A percentile compares a stretch with the other conserved stretches of the same genome.
Conservation (phyloP, 768 basidiomycete species). For the Gloeopeniophorella convolvens region DNA sequence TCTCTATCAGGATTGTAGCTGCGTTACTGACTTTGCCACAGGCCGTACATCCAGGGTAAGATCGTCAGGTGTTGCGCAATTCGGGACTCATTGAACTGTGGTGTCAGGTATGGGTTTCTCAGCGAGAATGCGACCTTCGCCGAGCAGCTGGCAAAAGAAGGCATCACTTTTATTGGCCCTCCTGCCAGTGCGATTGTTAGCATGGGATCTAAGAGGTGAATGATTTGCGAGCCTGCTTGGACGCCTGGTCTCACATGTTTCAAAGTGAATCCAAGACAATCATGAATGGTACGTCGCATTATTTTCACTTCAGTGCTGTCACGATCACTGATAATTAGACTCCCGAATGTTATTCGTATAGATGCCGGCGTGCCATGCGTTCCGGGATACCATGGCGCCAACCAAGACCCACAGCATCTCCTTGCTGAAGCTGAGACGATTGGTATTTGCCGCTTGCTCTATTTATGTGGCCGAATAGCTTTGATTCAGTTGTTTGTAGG, state of each 20-base stretch:
- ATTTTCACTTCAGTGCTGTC: not conserved
- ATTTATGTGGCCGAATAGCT: not conserved
- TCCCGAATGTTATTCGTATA: slow-evolving; percentile 24
- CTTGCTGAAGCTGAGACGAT: slow-evolving; percentile 64
- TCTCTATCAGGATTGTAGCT: not conserved
- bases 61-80: not conserved
- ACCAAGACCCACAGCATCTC: slow-evolving; percentile 71
- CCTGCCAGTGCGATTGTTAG: slow-evolving; percentile 81
- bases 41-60: slow-evolving; percentile 90
- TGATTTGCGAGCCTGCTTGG: not conserved
- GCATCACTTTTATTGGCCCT: slow-evolving; percentile 88
- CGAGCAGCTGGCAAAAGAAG: slow-evolving; percentile 61
- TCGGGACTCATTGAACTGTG: not conserved
- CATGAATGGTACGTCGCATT: slow-evolving; percentile 57
- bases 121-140: slow-evolving; percentile 89
- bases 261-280: slow-evolving; percentile 92
- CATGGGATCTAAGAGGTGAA: slow-evolving; percentile 95
- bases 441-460: slow-evolving; percentile 34
- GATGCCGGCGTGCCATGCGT: slow-evolving; percentile 90
- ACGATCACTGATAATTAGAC: not conserved
- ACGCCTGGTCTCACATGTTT: not conserved
- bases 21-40: slow-evolving; percentile 25
- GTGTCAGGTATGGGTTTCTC: slow-evolving; percentile 75
- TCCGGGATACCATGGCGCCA: slow-evolving; percentile 85
- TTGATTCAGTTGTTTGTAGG: slow-evolving; percentile 33